Evolutionary conservation across 352 stramenopile species (phyloP), one percentile per base, ranked within the genome.

Genomic region (Phytopythium kandeliae): DNA sequence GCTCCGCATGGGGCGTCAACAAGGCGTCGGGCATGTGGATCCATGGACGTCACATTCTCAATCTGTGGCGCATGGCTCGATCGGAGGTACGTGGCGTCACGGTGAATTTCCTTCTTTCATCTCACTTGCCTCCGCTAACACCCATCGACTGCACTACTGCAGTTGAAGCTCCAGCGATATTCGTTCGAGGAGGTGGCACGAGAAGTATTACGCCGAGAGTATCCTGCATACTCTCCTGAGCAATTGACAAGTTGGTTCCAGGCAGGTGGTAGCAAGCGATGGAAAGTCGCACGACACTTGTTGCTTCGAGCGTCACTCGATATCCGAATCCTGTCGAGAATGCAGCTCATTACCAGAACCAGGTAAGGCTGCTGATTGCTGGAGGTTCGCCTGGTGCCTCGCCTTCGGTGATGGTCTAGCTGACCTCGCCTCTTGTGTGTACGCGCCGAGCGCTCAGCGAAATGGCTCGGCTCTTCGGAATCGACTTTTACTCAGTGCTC

Each of bases 401-500:
- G n/a, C n/a, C n/a, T n/a, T n/a, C n/a, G 10, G 6, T 40, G 13
- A 3, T n/a, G 4, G 1, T 53, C 21, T 53, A 2, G 35, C 21
- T 8, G 22, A 25, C 1, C 16, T 17, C 35, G 98, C 62, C 98
- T 98, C 48, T 92, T 66, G 48, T 95, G 86, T 22, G 72, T 98
- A 21, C 98, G 0, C 98, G 71, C 91, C 89, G 8, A 6, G 2
- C 17, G 57, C n/a, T 0, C n/a, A 93, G 78, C 54, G 92, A 98
- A 52, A 96, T 97, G 84, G 89, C 92, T 21, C 74, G 91, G 10
- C 61, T 98, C 17, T 96, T 98, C 73, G 93, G 93, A 9, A 97
- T 98, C 49, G 89, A 97, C 44, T 97, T 98, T 47, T 96, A 93
- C 66, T 96, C 87, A 0, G 89, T 97, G 9, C 65, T 98, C 0